These are phyloP conservation scores for Eucalyptus pauciflora DNA, from an alignment of 345 rosid species.

Conservation along the genomic window DNA sequence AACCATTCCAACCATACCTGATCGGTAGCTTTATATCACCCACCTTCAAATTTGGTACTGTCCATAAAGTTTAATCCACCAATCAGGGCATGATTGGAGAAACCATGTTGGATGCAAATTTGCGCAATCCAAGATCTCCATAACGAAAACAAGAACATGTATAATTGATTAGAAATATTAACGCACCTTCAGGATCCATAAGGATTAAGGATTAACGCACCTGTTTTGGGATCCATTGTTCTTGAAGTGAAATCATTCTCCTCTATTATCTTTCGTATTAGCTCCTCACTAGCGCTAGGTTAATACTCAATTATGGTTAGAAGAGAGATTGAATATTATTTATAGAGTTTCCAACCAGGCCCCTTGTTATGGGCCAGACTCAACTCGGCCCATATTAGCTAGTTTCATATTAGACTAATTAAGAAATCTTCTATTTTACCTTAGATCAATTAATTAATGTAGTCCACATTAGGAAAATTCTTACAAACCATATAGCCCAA, in stretches of 20 bases:
- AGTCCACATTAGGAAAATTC: rapidly evolving
- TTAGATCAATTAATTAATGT: too few species aligned
- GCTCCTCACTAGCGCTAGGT: too few species aligned
- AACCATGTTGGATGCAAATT: neutral
- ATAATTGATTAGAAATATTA: too few species aligned
- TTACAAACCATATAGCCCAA: neutral
- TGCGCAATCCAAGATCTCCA: too few species aligned
- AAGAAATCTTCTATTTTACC: rapidly evolving
- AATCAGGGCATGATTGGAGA: neutral
- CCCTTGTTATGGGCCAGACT: rapidly evolving
- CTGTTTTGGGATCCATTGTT: too few species aligned
- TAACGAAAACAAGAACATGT: rapidly evolving
- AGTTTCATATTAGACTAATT: rapidly evolving
- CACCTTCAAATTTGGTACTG: neutral
- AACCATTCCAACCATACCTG: too few species aligned
- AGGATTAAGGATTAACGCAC: too few species aligned
- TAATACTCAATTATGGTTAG: too few species aligned
- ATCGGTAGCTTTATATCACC: neutral
- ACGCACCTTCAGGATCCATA: too few species aligned
- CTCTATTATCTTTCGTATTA: too few species aligned
- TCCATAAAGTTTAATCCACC: neutral
- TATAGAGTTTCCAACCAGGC: rapidly evolving
- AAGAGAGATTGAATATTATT: rapidly evolving
- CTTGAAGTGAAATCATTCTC: too few species aligned
- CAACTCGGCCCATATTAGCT: rapidly evolving